A percentile compares a stretch with the other conserved stretches of the same genome.
These are phyloP conservation scores for Carex cristatella DNA, from an alignment of 176 grass and related monocot genomes.

Conservation along the genomic window DNA sequence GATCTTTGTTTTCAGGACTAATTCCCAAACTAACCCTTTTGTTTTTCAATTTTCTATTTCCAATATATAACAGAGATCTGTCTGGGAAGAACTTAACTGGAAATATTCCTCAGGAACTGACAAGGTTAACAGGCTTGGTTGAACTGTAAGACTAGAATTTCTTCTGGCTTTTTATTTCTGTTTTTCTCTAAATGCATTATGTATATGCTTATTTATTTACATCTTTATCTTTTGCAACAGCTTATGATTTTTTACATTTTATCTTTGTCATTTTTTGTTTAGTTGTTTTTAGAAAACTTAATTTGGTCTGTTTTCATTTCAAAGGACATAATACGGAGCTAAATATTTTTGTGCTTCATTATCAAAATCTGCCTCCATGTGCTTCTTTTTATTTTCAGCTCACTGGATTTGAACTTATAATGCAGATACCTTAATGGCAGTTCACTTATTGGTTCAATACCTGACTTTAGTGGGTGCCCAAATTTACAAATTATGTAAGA, in stretches of 20 bases:
- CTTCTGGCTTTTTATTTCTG: not conserved
- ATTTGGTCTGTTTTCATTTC: not conserved
- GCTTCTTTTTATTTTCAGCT: not conserved
- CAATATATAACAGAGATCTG: constrained; percentile 19
- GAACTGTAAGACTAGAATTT: constrained; percentile 66
- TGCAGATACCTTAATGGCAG: constrained; percentile 64
- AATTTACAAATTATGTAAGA: constrained; percentile 77
- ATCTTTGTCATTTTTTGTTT: not conserved
- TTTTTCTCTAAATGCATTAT: no score
- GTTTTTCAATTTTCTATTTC: not conserved
- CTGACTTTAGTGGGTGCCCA: constrained; percentile 64
- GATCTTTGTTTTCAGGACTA: not conserved
- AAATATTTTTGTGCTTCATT: not conserved
- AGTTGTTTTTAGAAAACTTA: not conserved
- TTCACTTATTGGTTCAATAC: constrained; percentile 59
- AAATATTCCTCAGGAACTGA: constrained; percentile 64
- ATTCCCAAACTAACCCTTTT: not conserved
- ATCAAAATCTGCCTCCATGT: not conserved
- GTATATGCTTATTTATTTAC: no score
- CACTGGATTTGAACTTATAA: constrained; percentile 6
- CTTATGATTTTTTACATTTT: not conserved
- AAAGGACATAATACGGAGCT: not conserved
- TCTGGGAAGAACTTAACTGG: constrained; percentile 63
- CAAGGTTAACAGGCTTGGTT: constrained; percentile 50
- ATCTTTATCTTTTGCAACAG: not conserved